Evolutionary conservation across 345 rosid genomes (phyloP), one percentile per base, ranked within the genome.

Genomic region (Aquilaria malaccensis): DNA sequence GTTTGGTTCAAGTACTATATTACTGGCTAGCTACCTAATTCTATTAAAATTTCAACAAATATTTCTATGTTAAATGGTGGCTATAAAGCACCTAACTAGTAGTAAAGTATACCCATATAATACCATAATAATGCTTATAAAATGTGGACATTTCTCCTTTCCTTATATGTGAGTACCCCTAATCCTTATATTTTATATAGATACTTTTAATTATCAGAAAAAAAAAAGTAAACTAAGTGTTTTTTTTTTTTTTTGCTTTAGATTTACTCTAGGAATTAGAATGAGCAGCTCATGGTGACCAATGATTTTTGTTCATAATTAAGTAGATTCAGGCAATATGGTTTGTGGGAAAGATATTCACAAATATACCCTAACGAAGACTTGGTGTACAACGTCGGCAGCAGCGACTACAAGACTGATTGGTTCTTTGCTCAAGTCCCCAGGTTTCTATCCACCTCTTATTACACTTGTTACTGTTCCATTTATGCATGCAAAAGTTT

Each of bases 361-460:
- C 89, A 82, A 43, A 53, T 87, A 56, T 87, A 85, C 45, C 91
- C 90, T 0, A 59, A 81, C 3, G 71, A 37, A 14, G 98, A 93
- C 53, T 64, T 93, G 60, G 80, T 85, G 47, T 93, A 81, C 79
- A 81, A 78, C 0, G 63, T 85, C 43, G 91, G 82, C 2, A 65
- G 33, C 4, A 81, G 91, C 57, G 86, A 89, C 59, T 89, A 77
- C 61, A 75, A 7, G 59, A 84, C 75, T 56, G 96, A 87, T 62
- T 87, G 97, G 98, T 89, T 87, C 81, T 93, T 81, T 59, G 94
- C 94, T 52, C 96, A 87, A 2, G 94, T 89, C 50, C 65, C 81
- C 11, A 81, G 98, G 98, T 89, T 59, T 11, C 22, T 12, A 60
- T 30, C 48, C 53, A 59, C 15, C 11, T 37, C 43, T 37, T 37